Evolutionary conservation across 176 grass and related monocot genomes (phyloP).

Genomic region (Carex scoparia): DNA sequence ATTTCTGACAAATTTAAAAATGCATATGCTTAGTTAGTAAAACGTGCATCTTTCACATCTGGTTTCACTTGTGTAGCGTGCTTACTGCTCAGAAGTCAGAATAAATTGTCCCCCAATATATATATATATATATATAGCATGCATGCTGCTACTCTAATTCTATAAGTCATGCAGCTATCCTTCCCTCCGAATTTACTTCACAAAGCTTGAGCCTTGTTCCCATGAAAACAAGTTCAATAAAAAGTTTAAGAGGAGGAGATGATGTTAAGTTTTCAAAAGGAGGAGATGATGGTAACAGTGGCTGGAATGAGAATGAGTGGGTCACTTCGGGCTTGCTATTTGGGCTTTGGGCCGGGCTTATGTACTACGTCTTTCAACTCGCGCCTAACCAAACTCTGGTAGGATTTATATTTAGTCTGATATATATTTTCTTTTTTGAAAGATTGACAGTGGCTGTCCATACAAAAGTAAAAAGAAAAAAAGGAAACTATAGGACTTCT

Average conservation of each 20-base stretch:
- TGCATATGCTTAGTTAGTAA: too few relatives aligned
- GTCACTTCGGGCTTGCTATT: conserved; percentile 62
- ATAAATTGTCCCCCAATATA: background rate
- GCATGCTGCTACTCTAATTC: conserved; percentile 22
- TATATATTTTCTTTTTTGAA: too few relatives aligned
- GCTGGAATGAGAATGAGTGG: conserved; percentile 42
- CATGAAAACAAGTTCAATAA: conserved; percentile 14
- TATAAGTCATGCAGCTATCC: conserved; percentile 17
- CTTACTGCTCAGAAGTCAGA: background rate
- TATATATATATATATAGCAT: too few relatives aligned
- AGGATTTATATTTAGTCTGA: background rate
- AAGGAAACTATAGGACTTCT: too few relatives aligned
- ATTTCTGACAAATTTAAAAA: too few relatives aligned
- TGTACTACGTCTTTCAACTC: conserved; percentile 73
- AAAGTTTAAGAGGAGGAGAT: too few relatives aligned
- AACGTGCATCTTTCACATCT: too few relatives aligned
- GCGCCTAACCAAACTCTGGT: conserved; percentile 82
- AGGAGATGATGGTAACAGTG: background rate
- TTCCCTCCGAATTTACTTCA: conserved; percentile 11
- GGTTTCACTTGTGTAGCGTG: background rate
- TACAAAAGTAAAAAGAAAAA: background rate
- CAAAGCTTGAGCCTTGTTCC: background rate
- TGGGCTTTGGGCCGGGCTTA: conserved; percentile 74
- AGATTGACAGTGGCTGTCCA: too few relatives aligned
- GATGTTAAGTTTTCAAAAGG: conserved; percentile 1